These are phyloP conservation scores for Lithospermum erythrorhizon DNA, from an alignment of 257 asterid genomes.

Conservation along the genomic window DNA sequence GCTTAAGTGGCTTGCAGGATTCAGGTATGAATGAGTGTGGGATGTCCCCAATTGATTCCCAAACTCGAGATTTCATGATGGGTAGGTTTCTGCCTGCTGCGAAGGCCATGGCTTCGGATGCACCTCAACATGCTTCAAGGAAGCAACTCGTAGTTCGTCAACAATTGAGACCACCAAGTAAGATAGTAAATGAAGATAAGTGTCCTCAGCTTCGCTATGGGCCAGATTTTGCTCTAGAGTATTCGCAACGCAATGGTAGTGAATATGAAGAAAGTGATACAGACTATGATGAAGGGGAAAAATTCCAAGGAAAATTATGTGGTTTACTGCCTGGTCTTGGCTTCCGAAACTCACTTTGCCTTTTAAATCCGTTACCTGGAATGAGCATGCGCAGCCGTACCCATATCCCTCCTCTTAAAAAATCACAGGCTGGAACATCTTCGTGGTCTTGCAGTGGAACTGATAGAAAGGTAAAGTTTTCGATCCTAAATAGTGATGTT, in stretches of 20 bases:
- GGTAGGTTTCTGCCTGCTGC: conserved; percentile 96
- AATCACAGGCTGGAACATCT: conserved; percentile 10
- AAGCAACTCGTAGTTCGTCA: conserved; percentile 31
- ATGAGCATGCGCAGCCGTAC: conserved; percentile 52
- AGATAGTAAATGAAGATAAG: conserved; percentile 23
- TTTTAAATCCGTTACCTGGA: conserved; percentile 49
- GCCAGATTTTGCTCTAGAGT: conserved; percentile 53
- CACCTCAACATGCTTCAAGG: conserved; percentile 43
- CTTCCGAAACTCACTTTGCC: conserved; percentile 37
- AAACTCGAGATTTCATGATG: conserved; percentile 62
- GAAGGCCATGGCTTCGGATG: conserved; percentile 65
- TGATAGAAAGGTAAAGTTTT: no score
- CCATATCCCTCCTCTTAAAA: conserved; percentile 32
- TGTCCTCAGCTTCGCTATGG: conserved; percentile 71
- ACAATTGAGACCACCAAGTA: conserved; percentile 26
- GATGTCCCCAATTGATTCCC: conserved; percentile 26
- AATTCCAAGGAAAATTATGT: conserved; percentile 33
- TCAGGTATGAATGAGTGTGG: conserved; percentile 25
- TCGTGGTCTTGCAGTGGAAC: no score
- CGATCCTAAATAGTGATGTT: no score
- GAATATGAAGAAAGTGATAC: conserved; percentile 51
- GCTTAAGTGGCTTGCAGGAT: conserved; percentile 53
- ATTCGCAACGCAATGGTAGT: conserved; percentile 27
- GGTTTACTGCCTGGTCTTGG: conserved; percentile 80
- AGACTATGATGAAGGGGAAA: conserved; percentile 29